Base-by-base conservation (phyloP, 2,329 filamentous ascomycete genomes). In the Fulvia fulva region DNA sequence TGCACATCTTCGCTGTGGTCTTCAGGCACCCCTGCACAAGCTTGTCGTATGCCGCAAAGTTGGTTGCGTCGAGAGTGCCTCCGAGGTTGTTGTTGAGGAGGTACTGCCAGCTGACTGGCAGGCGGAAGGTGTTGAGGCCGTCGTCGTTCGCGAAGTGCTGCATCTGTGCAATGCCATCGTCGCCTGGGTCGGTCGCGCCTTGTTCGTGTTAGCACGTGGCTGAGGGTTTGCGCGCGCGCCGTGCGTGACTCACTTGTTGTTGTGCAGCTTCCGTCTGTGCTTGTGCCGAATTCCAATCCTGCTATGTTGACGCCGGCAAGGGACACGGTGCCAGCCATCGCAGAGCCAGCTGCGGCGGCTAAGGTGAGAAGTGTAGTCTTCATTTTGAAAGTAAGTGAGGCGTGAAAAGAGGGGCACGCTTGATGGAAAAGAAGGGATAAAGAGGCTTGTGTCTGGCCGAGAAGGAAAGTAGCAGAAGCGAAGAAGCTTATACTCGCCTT, bases 101-200 rank as follows among this genome's bases (percentile, higher is more conserved):
- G 55, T 61, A 67, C 51, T 69, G 67, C 67, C 67, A 69, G 50
- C 61, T 59, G 1, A 83, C 78, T 1, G 82, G 81, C 11, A 87
- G 74, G 43, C 83, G 80, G 70, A 85, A 81, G 46, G 82, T 73
- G 67, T 85, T 85, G 55, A 86, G 73, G 50, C 76, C 74, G 49
- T 81, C 76, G 51, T 81, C 76, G n/a, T 76, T 75, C 54, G 78
- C 74, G 62, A 85, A 86, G 65, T 86, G 83, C 56, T 80, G 72
- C 77, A 85, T 83, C 65, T 84, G 81, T 60, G 59, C 45, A 50
- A 68, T 67, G 26, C 69, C 70, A 16, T 54, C 63, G 9, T 58
- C 53, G 14, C 68, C 68, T 1, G 77, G 75, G 7, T 75, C 68
- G 5, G 65, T 60, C 22, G 67, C 65, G 19, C 68, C 64, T 1